Conservation (phyloP, 257 asterid species). For the Paraleonurus japonicus region DNA sequence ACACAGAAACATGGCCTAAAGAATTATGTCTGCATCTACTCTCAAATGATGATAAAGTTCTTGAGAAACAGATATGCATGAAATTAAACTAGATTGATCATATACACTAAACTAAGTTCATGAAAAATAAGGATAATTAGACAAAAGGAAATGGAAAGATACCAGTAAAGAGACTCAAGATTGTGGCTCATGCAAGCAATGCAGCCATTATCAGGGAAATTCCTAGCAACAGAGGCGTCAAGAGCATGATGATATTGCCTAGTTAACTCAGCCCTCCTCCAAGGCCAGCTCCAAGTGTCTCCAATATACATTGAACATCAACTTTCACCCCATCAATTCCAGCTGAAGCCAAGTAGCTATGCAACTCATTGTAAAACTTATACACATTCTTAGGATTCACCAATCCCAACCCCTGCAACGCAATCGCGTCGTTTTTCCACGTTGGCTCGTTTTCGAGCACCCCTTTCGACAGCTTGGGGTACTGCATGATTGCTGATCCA, state of each 20-base stretch:
- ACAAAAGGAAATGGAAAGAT: conserved; percentile 4
- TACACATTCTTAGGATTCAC: conserved; percentile 73
- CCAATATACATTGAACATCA: conserved; percentile 83
- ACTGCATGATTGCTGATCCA: conserved; percentile 53
- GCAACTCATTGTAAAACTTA: conserved; percentile 71
- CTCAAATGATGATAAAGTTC: background rate
- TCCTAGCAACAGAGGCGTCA: conserved; percentile 75
- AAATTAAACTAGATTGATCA: background rate
- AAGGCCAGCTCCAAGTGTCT: conserved; percentile 77
- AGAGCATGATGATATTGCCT: conserved; percentile 83
- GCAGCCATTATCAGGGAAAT: conserved; percentile 79
- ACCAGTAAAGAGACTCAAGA: conserved; percentile 85
- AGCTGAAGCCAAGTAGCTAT: conserved; percentile 71
- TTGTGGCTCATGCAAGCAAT: conserved; percentile 93
- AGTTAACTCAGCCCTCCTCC: conserved; percentile 81
- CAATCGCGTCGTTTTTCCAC: conserved; percentile 67
- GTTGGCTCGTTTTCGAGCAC: conserved; percentile 71
- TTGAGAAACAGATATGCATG: background rate
- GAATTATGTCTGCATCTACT: background rate
- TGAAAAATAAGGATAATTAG: background rate
- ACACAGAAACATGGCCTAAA: background rate
- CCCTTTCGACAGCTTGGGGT: conserved; percentile 58
- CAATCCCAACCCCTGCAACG: conserved; percentile 79
- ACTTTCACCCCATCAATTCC: conserved; percentile 89
- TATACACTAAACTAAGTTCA: background rate